Evolutionary conservation across 345 rosid species (phyloP), one percentile per base, ranked within the genome.

Genomic region (Aethionema arabicum): DNA sequence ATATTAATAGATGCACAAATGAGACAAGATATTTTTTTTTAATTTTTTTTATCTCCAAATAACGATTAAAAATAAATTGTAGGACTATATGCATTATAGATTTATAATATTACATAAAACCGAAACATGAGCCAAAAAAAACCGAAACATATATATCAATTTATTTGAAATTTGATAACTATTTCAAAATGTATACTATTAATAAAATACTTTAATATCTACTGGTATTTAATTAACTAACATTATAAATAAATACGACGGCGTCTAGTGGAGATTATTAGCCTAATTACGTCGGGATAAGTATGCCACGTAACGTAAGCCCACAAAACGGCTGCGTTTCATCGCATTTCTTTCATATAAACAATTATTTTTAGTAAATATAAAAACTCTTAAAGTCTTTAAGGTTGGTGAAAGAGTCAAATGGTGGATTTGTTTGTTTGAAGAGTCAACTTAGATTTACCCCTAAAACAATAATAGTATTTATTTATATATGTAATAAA

Each of bases 391-490:
- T 27, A 8, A 39, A 70, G 57, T 33, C 65, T 54, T 57, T 57
- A 51, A 54, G 52, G 38, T n/a, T 33, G 63, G 55, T 32, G 46
- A 61, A 69, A 57, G 69, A 55, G 74, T 42, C 69, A 57, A 8
- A 15, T 63, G 16, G 48, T 51, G 53, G 37, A 52, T 70, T 63
- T 63, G 69, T 36, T 63, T 63, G 2, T 5, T 52, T 57, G 60
- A 70, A 70, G 15, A 65, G 69, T 41, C 69, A 56, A 8, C 65
- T 63, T 36, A 33, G 36, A 43, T 41, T 70, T 57, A 56, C 50
- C 54, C 6, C 42, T 49, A 47, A 48, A 33, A 12, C 31, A 41
- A 31, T 21, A 48, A 62, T 11, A 33, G 11, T 2, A 36, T 63
- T 56, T 59, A 69, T 33, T 32, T 40, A 21, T 21, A 2, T 21